Percentiles rank a stretch among this genome's conserved stretches.
These are phyloP conservation scores for Amoeboaphelidium protococcarum DNA, from an alignment of 371 early-diverging fungal genomes.

Conservation along the genomic window DNA sequence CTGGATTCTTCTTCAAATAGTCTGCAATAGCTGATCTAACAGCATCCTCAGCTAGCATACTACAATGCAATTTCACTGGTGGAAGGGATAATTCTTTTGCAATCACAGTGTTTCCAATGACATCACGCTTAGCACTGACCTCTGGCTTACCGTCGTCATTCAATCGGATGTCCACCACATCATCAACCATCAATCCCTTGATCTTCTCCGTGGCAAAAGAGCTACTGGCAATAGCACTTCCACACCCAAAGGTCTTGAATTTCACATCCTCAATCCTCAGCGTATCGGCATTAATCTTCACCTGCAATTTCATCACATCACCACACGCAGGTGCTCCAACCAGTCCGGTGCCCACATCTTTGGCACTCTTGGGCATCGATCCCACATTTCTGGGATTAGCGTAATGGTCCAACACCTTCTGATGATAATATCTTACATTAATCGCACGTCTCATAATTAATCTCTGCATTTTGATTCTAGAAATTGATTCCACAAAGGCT, in stretches of 20 bases:
- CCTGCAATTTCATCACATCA: constrained; percentile 97
- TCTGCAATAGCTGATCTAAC: constrained; percentile 89
- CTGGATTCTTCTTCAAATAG: constrained; percentile 10
- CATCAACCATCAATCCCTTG: constrained; percentile 66
- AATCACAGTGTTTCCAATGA: constrained; percentile 94
- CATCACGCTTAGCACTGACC: too few relatives aligned
- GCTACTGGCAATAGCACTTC: constrained; percentile 90
- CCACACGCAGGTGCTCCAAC: constrained; percentile 99
- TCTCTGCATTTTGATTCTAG: too few relatives aligned
- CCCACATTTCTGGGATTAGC: constrained; percentile 93
- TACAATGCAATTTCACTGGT: constrained; percentile 96
- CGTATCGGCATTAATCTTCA: constrained; percentile 65
- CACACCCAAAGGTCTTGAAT: constrained; percentile 99
- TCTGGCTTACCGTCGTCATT: too few relatives aligned
- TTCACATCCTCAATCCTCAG: constrained; percentile 85
- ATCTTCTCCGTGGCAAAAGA: constrained; percentile 83
- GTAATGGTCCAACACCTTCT: constrained; percentile 69
- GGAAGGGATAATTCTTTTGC: constrained; percentile 86
- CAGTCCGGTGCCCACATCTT: constrained; percentile 84
- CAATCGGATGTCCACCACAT: constrained; percentile 70
- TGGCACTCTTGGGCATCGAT: constrained; percentile 54
- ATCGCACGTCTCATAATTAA: too few relatives aligned
- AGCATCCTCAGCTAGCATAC: constrained; percentile 97
- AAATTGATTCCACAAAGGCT: too few relatives aligned
- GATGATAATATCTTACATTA: background rate